Evolutionary conservation across 106 monocot species (phyloP).

Genomic region (Gastrodia elata): DNA sequence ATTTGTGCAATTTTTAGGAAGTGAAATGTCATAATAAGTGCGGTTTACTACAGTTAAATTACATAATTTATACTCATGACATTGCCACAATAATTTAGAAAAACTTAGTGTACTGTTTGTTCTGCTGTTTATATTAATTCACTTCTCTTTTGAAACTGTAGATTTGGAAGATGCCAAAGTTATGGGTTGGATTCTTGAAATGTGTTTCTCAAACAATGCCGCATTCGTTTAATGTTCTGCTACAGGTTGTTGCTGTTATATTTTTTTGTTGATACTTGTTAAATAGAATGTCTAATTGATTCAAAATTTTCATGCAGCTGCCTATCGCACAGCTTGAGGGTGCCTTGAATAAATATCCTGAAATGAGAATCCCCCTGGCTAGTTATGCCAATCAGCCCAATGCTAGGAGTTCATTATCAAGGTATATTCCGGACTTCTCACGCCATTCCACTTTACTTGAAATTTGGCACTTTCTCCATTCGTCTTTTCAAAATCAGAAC

Average conservation of each 20-base stretch:
- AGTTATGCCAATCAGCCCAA: constrained; percentile 60
- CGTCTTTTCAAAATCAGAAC: too few relatives aligned
- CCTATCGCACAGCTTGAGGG: constrained; percentile 78
- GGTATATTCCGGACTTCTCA: constrained; percentile 31
- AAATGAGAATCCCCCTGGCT: constrained; percentile 53
- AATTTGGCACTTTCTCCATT: too few relatives aligned
- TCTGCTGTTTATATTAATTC: neutral
- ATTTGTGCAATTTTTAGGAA: too few relatives aligned
- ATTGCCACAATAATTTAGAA: too few relatives aligned
- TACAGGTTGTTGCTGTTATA: constrained; percentile 44
- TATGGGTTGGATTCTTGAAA: constrained; percentile 93
- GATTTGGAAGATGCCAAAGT: constrained; percentile 99
- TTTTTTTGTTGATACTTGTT: neutral
- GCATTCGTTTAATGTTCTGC: constrained; percentile 71
- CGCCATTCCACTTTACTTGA: neutral
- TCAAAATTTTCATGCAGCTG: constrained; percentile 37
- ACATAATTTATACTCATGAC: too few relatives aligned
- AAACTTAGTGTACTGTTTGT: too few relatives aligned
- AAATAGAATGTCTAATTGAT: neutral
- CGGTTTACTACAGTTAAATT: neutral
- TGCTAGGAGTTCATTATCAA: constrained; percentile 45
- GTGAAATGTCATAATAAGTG: too few relatives aligned
- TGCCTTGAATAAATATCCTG: constrained; percentile 57
- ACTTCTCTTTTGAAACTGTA: constrained; percentile 12
- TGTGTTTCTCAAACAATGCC: constrained; percentile 87